These are phyloP conservation scores for Xylaria longipes DNA, from an alignment of 495 filamentous ascomycete genomes.

Conservation along the genomic window DNA sequence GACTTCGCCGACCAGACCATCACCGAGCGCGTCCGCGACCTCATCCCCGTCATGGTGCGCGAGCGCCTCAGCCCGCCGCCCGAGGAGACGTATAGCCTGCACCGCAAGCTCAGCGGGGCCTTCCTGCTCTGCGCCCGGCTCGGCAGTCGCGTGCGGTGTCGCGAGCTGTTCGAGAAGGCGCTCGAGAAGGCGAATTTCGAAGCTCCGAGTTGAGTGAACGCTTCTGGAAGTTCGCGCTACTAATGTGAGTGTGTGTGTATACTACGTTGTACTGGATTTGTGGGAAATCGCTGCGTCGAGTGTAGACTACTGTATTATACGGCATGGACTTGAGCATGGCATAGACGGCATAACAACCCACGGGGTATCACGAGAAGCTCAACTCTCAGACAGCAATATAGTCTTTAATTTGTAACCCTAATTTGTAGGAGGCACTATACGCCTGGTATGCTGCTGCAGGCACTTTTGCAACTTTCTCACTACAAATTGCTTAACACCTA, in stretches of 20 bases:
- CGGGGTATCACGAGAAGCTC: neutral
- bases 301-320: conserved; percentile 22
- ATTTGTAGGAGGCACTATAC: neutral
- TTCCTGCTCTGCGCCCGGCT: conserved; percentile 90
- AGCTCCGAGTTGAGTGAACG: neutral
- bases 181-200: conserved; percentile 55
- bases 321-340: neutral
- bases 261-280: conserved; percentile 6
- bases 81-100: conserved; percentile 96
- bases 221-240: neutral
- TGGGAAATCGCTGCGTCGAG: neutral
- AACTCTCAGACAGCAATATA: neutral
- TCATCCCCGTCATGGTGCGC: conserved; percentile 91
- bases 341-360: neutral
- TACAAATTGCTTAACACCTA: neutral
- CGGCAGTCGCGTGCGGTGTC: conserved; percentile 80
- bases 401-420: neutral
- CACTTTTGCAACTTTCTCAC: neutral
- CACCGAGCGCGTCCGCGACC: conserved; percentile 82
- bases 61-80: conserved; percentile 90
- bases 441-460: neutral
- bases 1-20: conserved; percentile 95
- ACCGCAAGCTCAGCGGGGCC: conserved; percentile 94
- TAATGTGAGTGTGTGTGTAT: conserved; percentile 6
- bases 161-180: conserved; percentile 77